These are phyloP conservation scores for Triticum timopheevii DNA, from an alignment of 176 grass and related monocot species.

Conservation along the genomic window DNA sequence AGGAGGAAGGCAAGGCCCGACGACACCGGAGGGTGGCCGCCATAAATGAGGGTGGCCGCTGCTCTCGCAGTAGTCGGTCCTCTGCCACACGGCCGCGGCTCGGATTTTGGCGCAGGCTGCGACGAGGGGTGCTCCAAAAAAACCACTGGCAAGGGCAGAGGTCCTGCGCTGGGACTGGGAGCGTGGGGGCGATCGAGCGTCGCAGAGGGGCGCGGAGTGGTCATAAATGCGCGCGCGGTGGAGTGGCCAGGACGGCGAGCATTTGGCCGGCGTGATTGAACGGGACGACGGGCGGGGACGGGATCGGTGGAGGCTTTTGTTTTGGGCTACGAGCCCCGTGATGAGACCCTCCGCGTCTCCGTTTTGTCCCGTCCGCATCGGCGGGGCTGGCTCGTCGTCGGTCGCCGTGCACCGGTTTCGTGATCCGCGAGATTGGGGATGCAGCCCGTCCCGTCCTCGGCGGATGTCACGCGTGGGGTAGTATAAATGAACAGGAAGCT, in stretches of 20 bases:
- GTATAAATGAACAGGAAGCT: not conserved
- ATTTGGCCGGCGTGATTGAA: constrained; percentile 29
- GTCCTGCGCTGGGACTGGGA: not conserved
- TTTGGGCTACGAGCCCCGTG: not conserved
- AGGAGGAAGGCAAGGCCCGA: not conserved
- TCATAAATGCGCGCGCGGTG: not conserved
- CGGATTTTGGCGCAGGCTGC: constrained; percentile 40
- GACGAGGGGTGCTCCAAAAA: constrained; percentile 14
- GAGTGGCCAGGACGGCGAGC: not conserved
- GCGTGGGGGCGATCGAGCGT: constrained; percentile 1
- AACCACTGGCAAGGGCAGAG: not conserved
- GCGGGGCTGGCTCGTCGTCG: not conserved
- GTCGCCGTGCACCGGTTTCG: not conserved
- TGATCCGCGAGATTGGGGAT: not conserved
- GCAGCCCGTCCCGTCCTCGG: not conserved
- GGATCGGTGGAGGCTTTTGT: not conserved
- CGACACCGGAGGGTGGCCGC: constrained; percentile 11
- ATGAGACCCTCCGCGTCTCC: constrained; percentile 4
- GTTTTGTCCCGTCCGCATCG: constrained; percentile 23
- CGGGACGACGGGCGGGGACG: constrained; percentile 13
- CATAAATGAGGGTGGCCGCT: constrained; percentile 39
- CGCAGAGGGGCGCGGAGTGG: not conserved
- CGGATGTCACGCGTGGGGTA: not conserved
- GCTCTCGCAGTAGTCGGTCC: not conserved
- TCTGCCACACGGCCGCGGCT: constrained; percentile 36